phyloP scores from a whole-genome alignment of 78 protist species.

The Dictyostelium firmibasis region DNA sequence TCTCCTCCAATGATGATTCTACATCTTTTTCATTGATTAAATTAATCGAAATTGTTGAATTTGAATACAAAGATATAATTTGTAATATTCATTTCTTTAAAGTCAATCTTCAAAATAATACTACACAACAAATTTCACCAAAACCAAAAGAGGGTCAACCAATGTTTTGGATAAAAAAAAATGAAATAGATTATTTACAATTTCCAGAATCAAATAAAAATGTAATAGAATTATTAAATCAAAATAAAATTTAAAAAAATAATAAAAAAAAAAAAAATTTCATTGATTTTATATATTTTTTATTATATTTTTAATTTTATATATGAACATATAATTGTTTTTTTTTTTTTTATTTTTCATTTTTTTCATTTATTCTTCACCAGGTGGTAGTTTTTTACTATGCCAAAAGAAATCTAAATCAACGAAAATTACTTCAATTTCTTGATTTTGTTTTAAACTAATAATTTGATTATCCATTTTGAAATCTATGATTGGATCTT shows the following conservation, averaged over 20 bases:
- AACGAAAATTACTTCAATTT: conserved; percentile 27
- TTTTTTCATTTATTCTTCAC: not conserved
- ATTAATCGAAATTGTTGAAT: not conserved
- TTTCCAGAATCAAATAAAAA: not conserved
- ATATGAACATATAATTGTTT: no score
- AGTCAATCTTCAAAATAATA: not conserved
- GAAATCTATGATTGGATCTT: not conserved
- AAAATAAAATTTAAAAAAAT: not conserved
- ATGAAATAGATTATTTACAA: not conserved
- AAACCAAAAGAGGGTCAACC: not conserved
- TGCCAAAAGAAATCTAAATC: conserved; percentile 34
- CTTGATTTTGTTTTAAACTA: not conserved
- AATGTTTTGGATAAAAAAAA: not conserved
- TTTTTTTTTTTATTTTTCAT: not conserved
- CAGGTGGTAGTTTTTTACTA: not conserved
- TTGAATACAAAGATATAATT: not conserved
- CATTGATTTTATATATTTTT: no score
- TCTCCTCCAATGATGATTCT: not conserved
- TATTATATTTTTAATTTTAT: no score
- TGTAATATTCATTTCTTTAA: not conserved
- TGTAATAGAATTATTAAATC: not conserved
- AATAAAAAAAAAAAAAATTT: no score
- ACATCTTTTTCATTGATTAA: not conserved
- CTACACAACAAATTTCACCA: not conserved
- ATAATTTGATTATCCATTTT: not conserved